phyloP scores from a whole-genome alignment of 2,329 filamentous ascomycete species.

The Chaetomiaceae sp. region DNA sequence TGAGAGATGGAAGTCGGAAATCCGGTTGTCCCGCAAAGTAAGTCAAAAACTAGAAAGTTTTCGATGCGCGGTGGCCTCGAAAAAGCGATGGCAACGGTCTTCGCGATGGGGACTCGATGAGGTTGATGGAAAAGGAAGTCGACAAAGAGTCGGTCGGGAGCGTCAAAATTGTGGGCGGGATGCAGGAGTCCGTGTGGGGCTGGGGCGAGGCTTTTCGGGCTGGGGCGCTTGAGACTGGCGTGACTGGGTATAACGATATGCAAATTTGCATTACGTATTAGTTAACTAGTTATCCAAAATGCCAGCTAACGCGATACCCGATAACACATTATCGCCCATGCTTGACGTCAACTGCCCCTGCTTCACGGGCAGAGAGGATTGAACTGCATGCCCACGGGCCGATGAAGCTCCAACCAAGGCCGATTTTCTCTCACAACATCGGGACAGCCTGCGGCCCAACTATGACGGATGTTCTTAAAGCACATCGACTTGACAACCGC shows the following conservation, averaged over 20 bases:
- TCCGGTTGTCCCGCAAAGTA: background rate
- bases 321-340: too few species aligned
- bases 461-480: slow-evolving; percentile 93
- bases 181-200: background rate
- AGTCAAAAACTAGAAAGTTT: background rate
- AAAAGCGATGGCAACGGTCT: background rate
- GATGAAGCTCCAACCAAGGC: background rate
- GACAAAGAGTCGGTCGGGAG: slow-evolving; percentile 8
- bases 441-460: slow-evolving; percentile 29
- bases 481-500: slow-evolving; percentile 93
- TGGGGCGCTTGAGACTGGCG: background rate
- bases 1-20: background rate
- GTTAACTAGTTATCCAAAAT: too few species aligned
- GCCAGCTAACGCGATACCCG: too few species aligned
- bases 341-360: too few species aligned
- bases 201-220: background rate
- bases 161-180: background rate
- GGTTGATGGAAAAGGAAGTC: background rate
- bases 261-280: too few species aligned
- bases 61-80: background rate
- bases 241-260: background rate
- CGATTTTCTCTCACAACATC: background rate
- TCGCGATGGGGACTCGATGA: slow-evolving; percentile 5
- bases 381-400: too few species aligned
- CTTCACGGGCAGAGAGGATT: background rate